Percentiles rank a stretch among this genome's conserved stretches.
These are phyloP conservation scores for Neocucurbitaria cava DNA, from an alignment of 2,329 filamentous ascomycete species.

Conservation along the genomic window DNA sequence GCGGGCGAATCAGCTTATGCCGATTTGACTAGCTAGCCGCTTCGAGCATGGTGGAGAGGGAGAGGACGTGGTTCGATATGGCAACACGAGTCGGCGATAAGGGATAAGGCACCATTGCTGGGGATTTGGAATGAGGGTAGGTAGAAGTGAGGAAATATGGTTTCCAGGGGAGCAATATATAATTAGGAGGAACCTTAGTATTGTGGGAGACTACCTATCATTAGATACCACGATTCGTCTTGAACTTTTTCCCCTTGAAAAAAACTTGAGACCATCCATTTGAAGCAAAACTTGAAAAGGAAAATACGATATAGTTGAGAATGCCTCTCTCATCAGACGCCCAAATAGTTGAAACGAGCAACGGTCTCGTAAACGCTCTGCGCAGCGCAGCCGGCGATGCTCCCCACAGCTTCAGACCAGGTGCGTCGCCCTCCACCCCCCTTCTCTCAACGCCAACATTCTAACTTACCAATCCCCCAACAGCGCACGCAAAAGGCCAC, in stretches of 20 bases:
- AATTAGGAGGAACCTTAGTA: background rate
- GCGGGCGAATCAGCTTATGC: slow-evolving; percentile 14
- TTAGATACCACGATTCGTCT: background rate
- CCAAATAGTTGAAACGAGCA: slow-evolving; percentile 34
- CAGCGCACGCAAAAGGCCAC: slow-evolving; percentile 63
- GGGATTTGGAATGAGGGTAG: slow-evolving; percentile 4
- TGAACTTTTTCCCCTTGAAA: background rate
- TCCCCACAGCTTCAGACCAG: slow-evolving; percentile 38
- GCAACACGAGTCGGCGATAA: slow-evolving; percentile 2
- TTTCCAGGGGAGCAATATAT: background rate
- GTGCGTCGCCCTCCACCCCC: slow-evolving; percentile 20
- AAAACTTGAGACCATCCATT: too few species aligned
- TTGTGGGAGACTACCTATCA: slow-evolving; percentile 5
- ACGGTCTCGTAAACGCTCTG: slow-evolving; percentile 36
- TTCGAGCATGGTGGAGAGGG: background rate
- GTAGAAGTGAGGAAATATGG: too few species aligned
- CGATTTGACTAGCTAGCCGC: slow-evolving; percentile 26
- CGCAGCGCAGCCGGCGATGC: slow-evolving; percentile 28
- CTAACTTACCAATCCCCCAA: too few species aligned
- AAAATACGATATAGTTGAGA: background rate
- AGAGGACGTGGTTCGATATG: slow-evolving; percentile 7
- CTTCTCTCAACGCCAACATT: too few species aligned
- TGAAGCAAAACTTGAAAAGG: background rate
- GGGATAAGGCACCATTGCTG: slow-evolving; percentile 11
- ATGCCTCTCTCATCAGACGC: slow-evolving; percentile 44